These are phyloP conservation scores for Leccinellum luteum DNA, from an alignment of 768 basidiomycete species.

Conservation along the genomic window DNA sequence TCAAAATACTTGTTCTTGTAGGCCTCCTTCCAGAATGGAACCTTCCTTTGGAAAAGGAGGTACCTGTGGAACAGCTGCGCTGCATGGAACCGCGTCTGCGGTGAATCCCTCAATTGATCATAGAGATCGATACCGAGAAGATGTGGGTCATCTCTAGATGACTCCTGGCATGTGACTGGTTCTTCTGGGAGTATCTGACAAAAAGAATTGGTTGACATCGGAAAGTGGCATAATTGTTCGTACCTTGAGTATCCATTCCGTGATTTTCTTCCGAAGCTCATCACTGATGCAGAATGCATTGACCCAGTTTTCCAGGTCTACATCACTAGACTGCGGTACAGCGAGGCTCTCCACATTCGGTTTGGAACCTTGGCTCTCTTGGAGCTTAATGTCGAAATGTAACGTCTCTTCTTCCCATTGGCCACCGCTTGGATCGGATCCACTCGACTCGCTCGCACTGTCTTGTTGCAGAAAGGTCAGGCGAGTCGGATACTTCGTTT, in stretches of 20 bases:
- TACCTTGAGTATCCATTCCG: constrained; percentile 50
- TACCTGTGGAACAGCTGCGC: constrained; percentile 59
- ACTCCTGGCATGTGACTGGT: neutral
- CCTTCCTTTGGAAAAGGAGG: constrained; percentile 38
- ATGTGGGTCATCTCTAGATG: neutral
- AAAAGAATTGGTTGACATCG: neutral
- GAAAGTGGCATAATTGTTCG: neutral
- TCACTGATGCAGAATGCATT: constrained; percentile 31
- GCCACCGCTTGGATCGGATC: constrained; percentile 8
- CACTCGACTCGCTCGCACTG: constrained; percentile 2
- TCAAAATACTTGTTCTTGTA: neutral
- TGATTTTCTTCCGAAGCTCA: constrained; percentile 32
- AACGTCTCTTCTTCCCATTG: constrained; percentile 20
- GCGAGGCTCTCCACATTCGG: neutral
- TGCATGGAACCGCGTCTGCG: constrained; percentile 65
- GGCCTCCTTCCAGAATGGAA: constrained; percentile 7
- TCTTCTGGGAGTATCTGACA: constrained; percentile 9
- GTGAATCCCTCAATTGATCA: constrained; percentile 53
- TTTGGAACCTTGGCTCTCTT: constrained; percentile 14
- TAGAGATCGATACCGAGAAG: constrained; percentile 29
- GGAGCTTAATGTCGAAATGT: constrained; percentile 14
- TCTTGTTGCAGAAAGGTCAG: constrained; percentile 1
- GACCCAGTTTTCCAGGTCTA: constrained; percentile 14
- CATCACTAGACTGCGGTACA: neutral
- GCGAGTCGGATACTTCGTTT: neutral